These are phyloP conservation scores for Boletus reticulatus DNA, from an alignment of 768 basidiomycete genomes.

Conservation along the genomic window DNA sequence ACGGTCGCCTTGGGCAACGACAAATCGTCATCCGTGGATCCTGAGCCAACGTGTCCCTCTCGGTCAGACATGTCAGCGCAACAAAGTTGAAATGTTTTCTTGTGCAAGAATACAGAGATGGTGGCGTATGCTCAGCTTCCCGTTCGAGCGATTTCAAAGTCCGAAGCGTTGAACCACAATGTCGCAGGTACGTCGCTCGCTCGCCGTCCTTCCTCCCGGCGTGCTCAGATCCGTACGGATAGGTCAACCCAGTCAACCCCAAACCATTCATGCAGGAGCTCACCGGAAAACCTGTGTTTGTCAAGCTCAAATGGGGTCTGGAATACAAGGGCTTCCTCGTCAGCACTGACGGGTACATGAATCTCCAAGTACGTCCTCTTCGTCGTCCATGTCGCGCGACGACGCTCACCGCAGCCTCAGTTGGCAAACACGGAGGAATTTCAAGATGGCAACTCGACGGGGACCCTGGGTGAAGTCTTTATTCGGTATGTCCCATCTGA, in stretches of 20 bases:
- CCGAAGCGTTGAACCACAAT: conserved; percentile 24
- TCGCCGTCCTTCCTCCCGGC: background rate
- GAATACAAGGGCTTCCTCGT: conserved; percentile 99
- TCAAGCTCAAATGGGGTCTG: conserved; percentile 96
- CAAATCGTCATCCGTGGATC: conserved; percentile 84
- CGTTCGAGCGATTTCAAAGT: conserved; percentile 36
- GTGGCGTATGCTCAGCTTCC: background rate
- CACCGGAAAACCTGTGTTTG: conserved; percentile 94
- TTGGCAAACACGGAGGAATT: conserved; percentile 99
- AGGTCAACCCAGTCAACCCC: conserved; percentile 95
- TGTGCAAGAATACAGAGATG: no score
- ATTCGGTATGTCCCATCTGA: conserved; percentile 65
- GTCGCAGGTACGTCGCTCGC: conserved; percentile 14
- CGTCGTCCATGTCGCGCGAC: background rate
- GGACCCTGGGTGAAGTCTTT: conserved; percentile 97
- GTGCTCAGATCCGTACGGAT: conserved; percentile 11
- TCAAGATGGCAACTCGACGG: conserved; percentile 93
- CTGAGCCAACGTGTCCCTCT: conserved; percentile 69
- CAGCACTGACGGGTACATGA: conserved; percentile 99
- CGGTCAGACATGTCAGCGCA: conserved; percentile 76
- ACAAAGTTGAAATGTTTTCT: no score
- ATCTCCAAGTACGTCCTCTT: conserved; percentile 73
- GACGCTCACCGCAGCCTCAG: conserved; percentile 38
- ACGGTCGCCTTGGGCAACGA: conserved; percentile 97
- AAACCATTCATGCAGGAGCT: conserved; percentile 99